phyloP scores from a whole-genome alignment of 305 asterid genomes.

The Lippia alba region DNA sequence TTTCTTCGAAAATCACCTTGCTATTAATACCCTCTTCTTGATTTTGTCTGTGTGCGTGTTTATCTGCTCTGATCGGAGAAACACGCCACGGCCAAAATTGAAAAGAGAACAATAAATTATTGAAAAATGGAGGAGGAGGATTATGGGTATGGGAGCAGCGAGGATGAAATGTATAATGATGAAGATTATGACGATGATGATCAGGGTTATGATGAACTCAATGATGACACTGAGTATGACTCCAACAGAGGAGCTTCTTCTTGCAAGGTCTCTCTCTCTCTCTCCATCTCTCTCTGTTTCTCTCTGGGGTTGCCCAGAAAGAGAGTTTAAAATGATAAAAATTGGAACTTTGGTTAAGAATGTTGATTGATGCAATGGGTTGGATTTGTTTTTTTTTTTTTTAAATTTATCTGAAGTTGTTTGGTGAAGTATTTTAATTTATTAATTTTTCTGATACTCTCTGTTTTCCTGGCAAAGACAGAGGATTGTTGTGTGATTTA shows the following conservation, averaged over 20 bases:
- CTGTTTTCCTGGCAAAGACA: neutral
- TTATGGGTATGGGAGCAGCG: constrained; percentile 40
- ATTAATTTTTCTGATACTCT: neutral
- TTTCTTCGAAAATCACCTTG: neutral
- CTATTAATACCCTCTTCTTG: neutral
- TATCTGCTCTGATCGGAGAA: neutral
- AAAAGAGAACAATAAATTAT: too few relatives aligned
- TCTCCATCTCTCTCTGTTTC: too few relatives aligned
- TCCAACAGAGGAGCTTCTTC: constrained; percentile 32
- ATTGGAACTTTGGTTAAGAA: neutral
- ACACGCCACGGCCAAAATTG: neutral
- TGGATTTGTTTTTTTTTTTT: neutral
- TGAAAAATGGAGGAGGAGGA: constrained; percentile 35
- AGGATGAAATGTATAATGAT: constrained; percentile 41
- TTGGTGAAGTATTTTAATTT: neutral
- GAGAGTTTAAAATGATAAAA: neutral
- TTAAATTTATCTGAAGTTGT: neutral
- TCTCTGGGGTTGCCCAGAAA: neutral
- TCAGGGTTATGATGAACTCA: constrained; percentile 27
- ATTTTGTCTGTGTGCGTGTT: neutral
- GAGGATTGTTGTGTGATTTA: neutral
- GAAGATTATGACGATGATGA: constrained; percentile 30
- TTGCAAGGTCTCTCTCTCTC: constrained; percentile 37
- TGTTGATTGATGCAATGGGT: neutral
- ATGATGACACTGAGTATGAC: constrained; percentile 23